Percentiles rank a stretch among this genome's conserved stretches.
phyloP scores from a whole-genome alignment of 177 flowering plant genomes.

The Vitis hybrid region DNA sequence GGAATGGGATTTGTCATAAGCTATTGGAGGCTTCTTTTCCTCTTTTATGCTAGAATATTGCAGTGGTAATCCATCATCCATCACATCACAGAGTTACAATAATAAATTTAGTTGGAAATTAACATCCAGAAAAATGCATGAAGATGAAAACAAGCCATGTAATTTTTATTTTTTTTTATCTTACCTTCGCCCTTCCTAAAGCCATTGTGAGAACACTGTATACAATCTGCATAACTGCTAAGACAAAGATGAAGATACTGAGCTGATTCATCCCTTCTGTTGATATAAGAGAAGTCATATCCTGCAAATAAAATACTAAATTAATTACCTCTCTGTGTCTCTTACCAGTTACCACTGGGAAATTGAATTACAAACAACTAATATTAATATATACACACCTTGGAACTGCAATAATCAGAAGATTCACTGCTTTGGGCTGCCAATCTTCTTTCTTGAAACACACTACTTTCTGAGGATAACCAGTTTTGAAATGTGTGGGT shows the following conservation, averaged over 20 bases:
- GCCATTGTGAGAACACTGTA: constrained; percentile 33
- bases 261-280: constrained; percentile 30
- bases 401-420: constrained; percentile 31
- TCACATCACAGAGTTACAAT: too few relatives aligned
- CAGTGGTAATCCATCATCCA: too few relatives aligned
- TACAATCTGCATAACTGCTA: constrained; percentile 37
- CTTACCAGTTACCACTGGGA: neutral
- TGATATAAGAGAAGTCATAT: constrained; percentile 33
- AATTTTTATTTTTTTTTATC: too few relatives aligned
- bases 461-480: neutral
- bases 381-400: constrained; percentile 20
- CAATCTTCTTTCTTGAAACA: constrained; percentile 6
- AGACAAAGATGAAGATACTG: constrained; percentile 34
- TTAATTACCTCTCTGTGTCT: neutral
- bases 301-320: constrained; percentile 19
- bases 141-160: too few relatives aligned
- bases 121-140: too few relatives aligned
- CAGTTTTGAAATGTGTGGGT: neutral
- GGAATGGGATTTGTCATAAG: too few relatives aligned
- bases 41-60: too few relatives aligned
- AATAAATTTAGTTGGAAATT: too few relatives aligned
- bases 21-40: too few relatives aligned
- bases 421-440: constrained; percentile 2
- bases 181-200: constrained; percentile 39
- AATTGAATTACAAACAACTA: neutral